Evolutionary conservation across 176 grass and related monocot species (phyloP).

Genomic region (Miscanthus lutarioriparius): DNA sequence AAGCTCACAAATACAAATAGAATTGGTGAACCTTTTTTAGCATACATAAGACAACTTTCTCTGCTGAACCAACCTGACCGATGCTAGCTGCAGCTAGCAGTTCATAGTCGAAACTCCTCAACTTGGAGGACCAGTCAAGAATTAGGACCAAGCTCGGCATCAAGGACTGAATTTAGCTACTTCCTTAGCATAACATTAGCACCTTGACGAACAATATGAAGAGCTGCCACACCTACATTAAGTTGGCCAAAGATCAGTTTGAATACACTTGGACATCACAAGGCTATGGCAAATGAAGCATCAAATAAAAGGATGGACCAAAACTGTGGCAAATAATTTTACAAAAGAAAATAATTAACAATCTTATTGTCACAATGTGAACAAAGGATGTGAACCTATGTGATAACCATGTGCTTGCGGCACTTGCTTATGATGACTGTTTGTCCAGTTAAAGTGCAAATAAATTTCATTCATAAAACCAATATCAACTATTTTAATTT

Average conservation of each 20-base stretch:
- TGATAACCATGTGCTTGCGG: too few relatives aligned
- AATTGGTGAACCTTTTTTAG: neutral
- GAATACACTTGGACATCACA: conserved; percentile 4
- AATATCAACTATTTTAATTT: too few relatives aligned
- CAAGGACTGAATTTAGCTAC: too few relatives aligned
- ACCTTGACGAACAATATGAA: conserved; percentile 93
- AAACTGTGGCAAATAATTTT: too few relatives aligned
- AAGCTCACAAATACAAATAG: too few relatives aligned
- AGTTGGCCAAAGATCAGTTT: conserved; percentile 20
- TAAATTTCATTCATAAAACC: too few relatives aligned
- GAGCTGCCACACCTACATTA: conserved; percentile 62
- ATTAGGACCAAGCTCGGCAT: too few relatives aligned
- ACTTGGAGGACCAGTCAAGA: conserved; percentile 30
- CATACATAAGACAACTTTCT: neutral
- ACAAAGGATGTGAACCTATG: too few relatives aligned
- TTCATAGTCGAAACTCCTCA: conserved; percentile 92
- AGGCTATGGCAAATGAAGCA: neutral
- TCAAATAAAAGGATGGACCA: neutral
- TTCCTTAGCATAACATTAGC: conserved; percentile 34
- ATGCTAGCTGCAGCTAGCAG: conserved; percentile 94
- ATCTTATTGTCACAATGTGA: too few relatives aligned
- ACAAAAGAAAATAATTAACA: too few relatives aligned
- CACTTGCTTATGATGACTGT: too few relatives aligned
- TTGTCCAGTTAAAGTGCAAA: too few relatives aligned
- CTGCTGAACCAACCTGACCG: conserved; percentile 47